Percentiles rank a stretch among this genome's conserved stretches.
Conservation (phyloP, 805 yeast species). For the Starmera amethionina region DNA sequence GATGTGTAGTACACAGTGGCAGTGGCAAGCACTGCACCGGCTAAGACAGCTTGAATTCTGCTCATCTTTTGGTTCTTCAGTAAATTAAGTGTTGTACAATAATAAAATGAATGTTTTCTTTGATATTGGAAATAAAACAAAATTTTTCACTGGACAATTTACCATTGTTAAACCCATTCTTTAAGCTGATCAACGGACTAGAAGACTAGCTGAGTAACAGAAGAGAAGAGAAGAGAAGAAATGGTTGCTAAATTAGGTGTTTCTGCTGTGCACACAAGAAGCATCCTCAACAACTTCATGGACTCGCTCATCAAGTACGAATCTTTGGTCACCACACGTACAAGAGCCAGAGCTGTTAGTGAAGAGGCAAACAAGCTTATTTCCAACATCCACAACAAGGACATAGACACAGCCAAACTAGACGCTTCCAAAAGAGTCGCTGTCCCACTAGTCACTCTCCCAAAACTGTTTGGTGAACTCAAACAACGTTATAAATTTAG, state of each 20-base stretch:
- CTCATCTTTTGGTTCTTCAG: too few species aligned
- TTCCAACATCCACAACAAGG: conserved; percentile 41
- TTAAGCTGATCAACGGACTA: too few species aligned
- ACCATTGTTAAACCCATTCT: too few species aligned
- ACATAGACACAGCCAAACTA: conserved; percentile 18
- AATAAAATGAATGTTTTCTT: background rate
- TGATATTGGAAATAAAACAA: too few species aligned
- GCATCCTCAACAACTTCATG: conserved; percentile 54
- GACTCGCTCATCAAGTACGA: conserved; percentile 63
- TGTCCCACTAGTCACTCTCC: conserved; percentile 36
- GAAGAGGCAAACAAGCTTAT: conserved; percentile 54
- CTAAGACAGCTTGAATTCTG: conserved; percentile 44
- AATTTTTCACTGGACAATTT: too few species aligned
- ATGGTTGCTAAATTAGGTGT: too few species aligned
- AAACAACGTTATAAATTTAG: conserved; percentile 54
- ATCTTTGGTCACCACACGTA: conserved; percentile 60
- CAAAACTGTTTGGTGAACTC: conserved; percentile 60
- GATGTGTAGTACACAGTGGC: conserved; percentile 55
- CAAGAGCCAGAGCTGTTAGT: conserved; percentile 66
- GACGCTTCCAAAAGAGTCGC: conserved; percentile 25
- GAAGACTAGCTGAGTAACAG: too few species aligned
- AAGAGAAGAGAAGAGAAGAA: too few species aligned
- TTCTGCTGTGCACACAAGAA: conserved; percentile 19
- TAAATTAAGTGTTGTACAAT: too few species aligned
- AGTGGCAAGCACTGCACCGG: conserved; percentile 55